Conservation (phyloP, 257 asterid genomes). For the Striga asiatica region DNA sequence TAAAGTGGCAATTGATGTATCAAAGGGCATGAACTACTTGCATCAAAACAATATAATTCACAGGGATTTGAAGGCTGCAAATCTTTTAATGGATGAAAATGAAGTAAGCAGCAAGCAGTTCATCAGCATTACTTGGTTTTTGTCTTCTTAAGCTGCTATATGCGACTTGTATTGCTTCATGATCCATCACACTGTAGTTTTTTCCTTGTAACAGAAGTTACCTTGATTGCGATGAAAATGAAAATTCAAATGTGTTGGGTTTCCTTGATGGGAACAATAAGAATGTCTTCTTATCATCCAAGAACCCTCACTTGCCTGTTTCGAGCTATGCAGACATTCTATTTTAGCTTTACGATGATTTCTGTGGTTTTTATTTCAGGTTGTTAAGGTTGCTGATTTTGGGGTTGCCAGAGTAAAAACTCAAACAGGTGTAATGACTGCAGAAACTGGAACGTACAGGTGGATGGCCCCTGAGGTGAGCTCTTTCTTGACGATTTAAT, state of each 20-base stretch:
- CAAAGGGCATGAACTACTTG: conserved; percentile 96
- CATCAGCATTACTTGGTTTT: background rate
- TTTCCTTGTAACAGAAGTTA: background rate
- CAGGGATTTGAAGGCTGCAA: conserved; percentile 97
- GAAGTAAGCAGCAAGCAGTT: conserved; percentile 40
- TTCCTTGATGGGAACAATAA: background rate
- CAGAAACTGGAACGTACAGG: conserved; percentile 97
- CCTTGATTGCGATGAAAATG: background rate
- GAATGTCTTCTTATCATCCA: background rate
- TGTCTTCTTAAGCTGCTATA: background rate
- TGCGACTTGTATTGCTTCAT: background rate
- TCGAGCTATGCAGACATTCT: conserved; percentile 3
- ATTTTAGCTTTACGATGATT: conserved; percentile 13
- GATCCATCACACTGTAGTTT: conserved; percentile 5
- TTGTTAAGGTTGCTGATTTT: conserved; percentile 96
- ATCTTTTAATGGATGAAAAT: conserved; percentile 93
- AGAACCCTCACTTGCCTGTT: background rate
- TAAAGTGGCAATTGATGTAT: conserved; percentile 87
- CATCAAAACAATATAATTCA: conserved; percentile 96
- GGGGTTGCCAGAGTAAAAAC: conserved; percentile 98
- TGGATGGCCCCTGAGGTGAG: conserved; percentile 99
- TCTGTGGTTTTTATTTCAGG: conserved; percentile 33
- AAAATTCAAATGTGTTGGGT: background rate
- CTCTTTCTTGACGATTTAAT: background rate
- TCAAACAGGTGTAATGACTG: conserved; percentile 96